phyloP scores from a whole-genome alignment of 164 flowering plant species.

The Magnolia officinalis region DNA sequence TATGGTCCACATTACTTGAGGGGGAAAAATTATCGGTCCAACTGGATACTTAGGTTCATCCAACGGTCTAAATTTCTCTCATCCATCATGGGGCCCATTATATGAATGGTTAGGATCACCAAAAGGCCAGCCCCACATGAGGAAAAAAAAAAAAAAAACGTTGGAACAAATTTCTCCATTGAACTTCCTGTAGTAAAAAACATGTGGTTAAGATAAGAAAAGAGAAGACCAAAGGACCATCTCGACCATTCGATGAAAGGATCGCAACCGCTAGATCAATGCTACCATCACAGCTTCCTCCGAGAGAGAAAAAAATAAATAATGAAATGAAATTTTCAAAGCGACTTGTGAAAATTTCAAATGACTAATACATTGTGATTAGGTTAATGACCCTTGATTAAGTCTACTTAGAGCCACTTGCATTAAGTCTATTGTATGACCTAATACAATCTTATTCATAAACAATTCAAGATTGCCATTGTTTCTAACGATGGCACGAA shows the following conservation, averaged over 20 bases:
- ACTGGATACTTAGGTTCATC: too few relatives aligned
- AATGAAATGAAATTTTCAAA: not conserved
- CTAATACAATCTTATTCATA: not conserved
- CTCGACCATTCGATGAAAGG: too few relatives aligned
- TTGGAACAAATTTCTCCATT: not conserved
- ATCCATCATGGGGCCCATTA: too few relatives aligned
- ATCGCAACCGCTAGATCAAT: too few relatives aligned
- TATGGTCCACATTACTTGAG: too few relatives aligned
- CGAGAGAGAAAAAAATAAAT: too few relatives aligned
- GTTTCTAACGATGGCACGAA: not conserved
- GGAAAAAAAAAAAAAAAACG: not conserved
- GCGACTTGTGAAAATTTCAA: not conserved
- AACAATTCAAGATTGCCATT: not conserved
- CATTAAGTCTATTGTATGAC: not conserved
- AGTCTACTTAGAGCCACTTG: not conserved
- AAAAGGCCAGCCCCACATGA: not conserved
- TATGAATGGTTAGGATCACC: too few relatives aligned
- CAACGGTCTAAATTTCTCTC: too few relatives aligned
- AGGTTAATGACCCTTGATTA: not conserved
- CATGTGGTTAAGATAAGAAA: not conserved
- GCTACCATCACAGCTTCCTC: too few relatives aligned
- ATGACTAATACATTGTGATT: not conserved
- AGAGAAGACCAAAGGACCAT: not conserved
- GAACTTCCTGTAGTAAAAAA: not conserved
- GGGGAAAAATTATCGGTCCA: too few relatives aligned